Evolutionary conservation across 306 rosid species (phyloP), one percentile per base, ranked within the genome.

Genomic region (Quercus parvula): DNA sequence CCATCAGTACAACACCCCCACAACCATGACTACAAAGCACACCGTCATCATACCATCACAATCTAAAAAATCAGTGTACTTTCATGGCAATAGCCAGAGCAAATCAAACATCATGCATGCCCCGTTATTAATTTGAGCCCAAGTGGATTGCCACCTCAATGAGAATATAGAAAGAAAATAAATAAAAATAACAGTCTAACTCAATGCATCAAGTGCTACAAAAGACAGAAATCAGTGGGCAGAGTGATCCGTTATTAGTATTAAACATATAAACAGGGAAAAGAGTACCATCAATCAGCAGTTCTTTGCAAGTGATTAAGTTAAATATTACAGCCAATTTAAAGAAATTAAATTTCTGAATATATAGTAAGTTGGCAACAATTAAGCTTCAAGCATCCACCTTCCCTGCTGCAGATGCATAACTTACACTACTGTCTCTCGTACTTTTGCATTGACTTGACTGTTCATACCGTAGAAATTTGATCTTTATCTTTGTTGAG

Each of bases 401-500:
- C 81, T 85, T 93, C 67, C 98, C 99, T 27, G 99, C 98, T 14
- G 98, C 99, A 17, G 99, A 93, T 79, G 99, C 99, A 83, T 93
- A 96, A 81, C 99, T 96, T 46, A 96, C 99, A 38, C 99, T 96
- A 85, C 98, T 91, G 77, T 96, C 99, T 82, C 93, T 85, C 68
- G 38, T 78, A 62, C 83, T 89, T 56, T 88, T 86, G 97, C 99
- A 96, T 73, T 87, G 96, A 79, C 93, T 93, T 18, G 99, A 96
- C 76, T 96, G 99, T 83, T 96, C 97, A 35, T 96, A 96, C 28
- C 88, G 92, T 61, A 96, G 97, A 80, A 96, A 96, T 61, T 89
- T 91, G 28, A 96, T 59, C 82, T 88, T 90, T 38, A 93, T 90
- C 79, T 79, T 90, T 31, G 92, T 89, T 1, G 92, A 79, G 86